These are phyloP conservation scores for Arabidopsis lyrata DNA, from an alignment of 441 rosid genomes.

Conservation along the genomic window DNA sequence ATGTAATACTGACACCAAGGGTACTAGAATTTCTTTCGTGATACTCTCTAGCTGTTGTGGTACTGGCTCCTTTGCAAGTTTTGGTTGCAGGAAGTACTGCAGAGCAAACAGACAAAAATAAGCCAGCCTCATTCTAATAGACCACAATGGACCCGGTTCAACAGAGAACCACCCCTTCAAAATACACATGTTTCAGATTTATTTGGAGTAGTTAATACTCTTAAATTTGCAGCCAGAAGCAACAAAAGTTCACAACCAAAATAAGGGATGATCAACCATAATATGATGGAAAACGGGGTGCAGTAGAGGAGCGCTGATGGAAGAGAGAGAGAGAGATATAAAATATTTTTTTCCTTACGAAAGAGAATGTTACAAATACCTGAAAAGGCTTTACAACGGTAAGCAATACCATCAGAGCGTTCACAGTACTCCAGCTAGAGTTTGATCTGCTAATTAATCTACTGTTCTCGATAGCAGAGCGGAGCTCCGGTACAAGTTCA, in stretches of 20 bases:
- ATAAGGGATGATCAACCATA: conserved; percentile 9
- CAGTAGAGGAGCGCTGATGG: neutral
- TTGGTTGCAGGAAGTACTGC: conserved; percentile 87
- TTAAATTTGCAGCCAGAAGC: conserved; percentile 24
- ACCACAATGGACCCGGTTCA: conserved; percentile 20
- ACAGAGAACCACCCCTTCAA: conserved; percentile 7
- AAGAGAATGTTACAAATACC: conserved; percentile 61
- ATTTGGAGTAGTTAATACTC: conserved; percentile 8
- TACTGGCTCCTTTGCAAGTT: conserved; percentile 80
- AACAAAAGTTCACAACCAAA: conserved; percentile 11
- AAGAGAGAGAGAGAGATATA: conserved; percentile 5
- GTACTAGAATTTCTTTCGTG: conserved; percentile 69
- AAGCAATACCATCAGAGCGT: conserved; percentile 65
- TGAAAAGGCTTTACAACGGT: conserved; percentile 81
- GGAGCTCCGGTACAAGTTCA: conserved; percentile 71
- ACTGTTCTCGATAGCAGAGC: conserved; percentile 69
- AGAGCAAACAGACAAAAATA: conserved; percentile 29
- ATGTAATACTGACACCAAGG: conserved; percentile 63
- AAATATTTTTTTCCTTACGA: neutral
- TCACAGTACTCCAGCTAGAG: conserved; percentile 63
- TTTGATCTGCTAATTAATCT: conserved; percentile 52
- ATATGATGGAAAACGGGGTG: conserved; percentile 4
- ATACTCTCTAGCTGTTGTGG: conserved; percentile 81
- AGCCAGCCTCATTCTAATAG: conserved; percentile 3
- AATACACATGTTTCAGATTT: conserved; percentile 2